Percentiles rank a stretch among this genome's conserved stretches.
phyloP scores from a whole-genome alignment of 768 basidiomycete genomes.

The Macrolepiota albuminosa region DNA sequence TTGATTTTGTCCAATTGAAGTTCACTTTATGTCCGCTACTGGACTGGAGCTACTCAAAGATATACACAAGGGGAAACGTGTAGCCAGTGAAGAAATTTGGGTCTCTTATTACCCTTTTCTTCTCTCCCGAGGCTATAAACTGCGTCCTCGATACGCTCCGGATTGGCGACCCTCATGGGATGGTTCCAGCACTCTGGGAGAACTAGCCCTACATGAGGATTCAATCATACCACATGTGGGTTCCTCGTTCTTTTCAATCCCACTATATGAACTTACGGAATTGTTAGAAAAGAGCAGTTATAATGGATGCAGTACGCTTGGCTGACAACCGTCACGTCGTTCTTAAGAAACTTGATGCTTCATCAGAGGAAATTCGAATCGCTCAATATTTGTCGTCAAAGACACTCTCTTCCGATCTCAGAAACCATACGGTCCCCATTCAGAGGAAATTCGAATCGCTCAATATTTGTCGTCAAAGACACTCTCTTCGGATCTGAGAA shows the following conservation, averaged over 20 bases:
- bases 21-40: no score
- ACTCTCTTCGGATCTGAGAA: background rate
- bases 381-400: no score
- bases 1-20: no score
- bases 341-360: background rate
- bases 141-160: background rate
- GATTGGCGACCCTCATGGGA: background rate
- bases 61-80: no score
- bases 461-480: background rate
- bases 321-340: slow-evolving; percentile 1
- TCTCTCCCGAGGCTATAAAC: no score
- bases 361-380: background rate
- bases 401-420: no score
- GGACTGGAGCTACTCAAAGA: no score
- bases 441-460: no score
- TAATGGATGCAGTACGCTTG: background rate
- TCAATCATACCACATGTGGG: background rate
- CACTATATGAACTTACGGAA: background rate
- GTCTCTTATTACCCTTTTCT: no score
- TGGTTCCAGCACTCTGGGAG: background rate
- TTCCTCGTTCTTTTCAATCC: background rate
- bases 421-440: no score
- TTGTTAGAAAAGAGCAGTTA: background rate
- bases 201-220: background rate
- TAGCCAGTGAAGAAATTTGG: no score